Evolutionary conservation across 345 rosid genomes (phyloP).

Genomic region (Microthlaspi erraticum): DNA sequence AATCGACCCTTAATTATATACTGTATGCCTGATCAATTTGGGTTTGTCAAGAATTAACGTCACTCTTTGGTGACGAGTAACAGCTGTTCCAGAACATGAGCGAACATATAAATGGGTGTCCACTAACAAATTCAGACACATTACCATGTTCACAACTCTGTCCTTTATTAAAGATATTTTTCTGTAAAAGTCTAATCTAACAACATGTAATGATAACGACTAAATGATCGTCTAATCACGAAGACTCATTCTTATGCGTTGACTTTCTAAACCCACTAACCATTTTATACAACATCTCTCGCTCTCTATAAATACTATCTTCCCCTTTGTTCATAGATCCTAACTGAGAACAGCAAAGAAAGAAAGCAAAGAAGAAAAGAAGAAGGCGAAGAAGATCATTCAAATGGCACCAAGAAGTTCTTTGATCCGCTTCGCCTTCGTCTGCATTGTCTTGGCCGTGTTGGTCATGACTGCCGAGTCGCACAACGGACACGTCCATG

Average conservation of each 20-base stretch:
- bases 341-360: constrained; percentile 4
- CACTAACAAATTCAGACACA: constrained; percentile 38
- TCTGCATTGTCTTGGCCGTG: constrained; percentile 43
- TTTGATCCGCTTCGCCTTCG: constrained; percentile 40
- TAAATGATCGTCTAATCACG: not conserved
- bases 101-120: constrained; percentile 33
- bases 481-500: not conserved
- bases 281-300: not conserved
- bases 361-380: constrained; percentile 8
- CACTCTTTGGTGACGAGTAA: constrained; percentile 24
- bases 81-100: constrained; percentile 28
- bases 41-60: constrained; percentile 2
- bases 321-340: constrained; percentile 25
- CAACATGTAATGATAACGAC: constrained; percentile 31
- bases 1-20: not conserved
- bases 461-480: constrained; percentile 39
- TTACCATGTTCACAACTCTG: constrained; percentile 19
- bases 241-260: constrained; percentile 31
- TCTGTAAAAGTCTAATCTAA: not conserved
- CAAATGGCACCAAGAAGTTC: constrained; percentile 40
- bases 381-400: constrained; percentile 13
- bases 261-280: constrained; percentile 26
- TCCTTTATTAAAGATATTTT: not conserved
- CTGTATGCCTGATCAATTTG: constrained; percentile 12
- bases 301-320: constrained; percentile 30